Base-by-base conservation (phyloP, 139 green algal species). In the Gonium pectorale region DNA sequence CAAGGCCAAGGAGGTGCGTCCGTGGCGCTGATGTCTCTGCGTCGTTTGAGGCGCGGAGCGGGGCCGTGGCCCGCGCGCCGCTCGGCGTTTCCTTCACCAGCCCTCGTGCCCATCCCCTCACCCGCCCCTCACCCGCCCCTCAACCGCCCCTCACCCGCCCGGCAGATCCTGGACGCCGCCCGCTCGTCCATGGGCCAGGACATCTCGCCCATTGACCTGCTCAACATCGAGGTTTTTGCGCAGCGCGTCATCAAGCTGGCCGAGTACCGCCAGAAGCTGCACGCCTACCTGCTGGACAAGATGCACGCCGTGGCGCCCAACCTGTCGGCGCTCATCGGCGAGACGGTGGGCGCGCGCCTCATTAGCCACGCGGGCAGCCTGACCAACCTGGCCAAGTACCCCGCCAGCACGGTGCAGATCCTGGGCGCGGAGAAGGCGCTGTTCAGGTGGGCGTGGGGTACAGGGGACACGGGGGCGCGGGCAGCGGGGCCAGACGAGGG, bases 401-500 rank as follows among this genome's bases (percentile, higher is more conserved):
- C 98, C 4, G 97, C 98, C 15, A 95, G 84, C 52, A 99, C 98
- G 22, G 97, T 99, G 80, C 98, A 99, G 94, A 99, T 99, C 89
- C 89, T 99, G 68, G 98, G 98, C 17, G 98, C 98, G 38, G 98
- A 99, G 91, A 99, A 99, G 91, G 98, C 98, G n/a, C 94, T 99
- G 64, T 99, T 99, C 94, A 93, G 92, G 93, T 95, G 80, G 0
- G 85, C 41, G 38, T 17, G 49, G 67, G 46, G 44, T n/a, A n/a
- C n/a, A n/a, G n/a, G n/a, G n/a, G n/a, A n/a, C n/a, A n/a, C n/a
- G n/a, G n/a, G n/a, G n/a, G n/a, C n/a, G n/a, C n/a, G n/a, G n/a
- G n/a, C n/a, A n/a, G n/a, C n/a, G n/a, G n/a, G n/a, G n/a, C n/a
- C n/a, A n/a, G n/a, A n/a, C n/a, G n/a, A n/a, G n/a, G n/a, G n/a